These are phyloP conservation scores for Penicilliopsis zonata DNA, from an alignment of 495 filamentous ascomycete species.

Conservation along the genomic window DNA sequence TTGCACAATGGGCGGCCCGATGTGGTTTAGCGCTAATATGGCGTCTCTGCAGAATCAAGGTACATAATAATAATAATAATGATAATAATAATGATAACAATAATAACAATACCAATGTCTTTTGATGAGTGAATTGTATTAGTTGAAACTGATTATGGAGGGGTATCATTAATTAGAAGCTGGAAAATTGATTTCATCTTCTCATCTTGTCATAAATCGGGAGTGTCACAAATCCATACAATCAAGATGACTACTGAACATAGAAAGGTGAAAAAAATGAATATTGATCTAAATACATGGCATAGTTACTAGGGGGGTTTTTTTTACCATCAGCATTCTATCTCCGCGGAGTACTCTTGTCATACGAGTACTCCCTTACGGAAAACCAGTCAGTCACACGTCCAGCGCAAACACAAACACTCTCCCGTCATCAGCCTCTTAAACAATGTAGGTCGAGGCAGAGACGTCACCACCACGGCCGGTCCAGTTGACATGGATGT, in stretches of 20 bases:
- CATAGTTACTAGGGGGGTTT: conserved; percentile 1
- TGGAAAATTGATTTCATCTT: too few species aligned
- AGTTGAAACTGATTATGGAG: too few species aligned
- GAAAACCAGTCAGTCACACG: conserved; percentile 11
- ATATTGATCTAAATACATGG: conserved; percentile 12
- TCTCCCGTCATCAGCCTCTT: conserved; percentile 29
- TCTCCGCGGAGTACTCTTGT: conserved; percentile 6
- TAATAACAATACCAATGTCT: too few species aligned
- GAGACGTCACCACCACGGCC: conserved; percentile 93
- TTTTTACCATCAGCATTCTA: conserved; percentile 13
- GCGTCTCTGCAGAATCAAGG: too few species aligned
- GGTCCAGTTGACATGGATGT: conserved; percentile 99
- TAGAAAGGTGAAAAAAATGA: conserved; percentile 2
- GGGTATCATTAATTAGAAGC: too few species aligned
- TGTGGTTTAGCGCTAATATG: not conserved
- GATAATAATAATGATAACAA: too few species aligned
- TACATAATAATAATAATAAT: too few species aligned
- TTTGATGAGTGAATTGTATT: too few species aligned
- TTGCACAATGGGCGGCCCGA: conserved; percentile 1
- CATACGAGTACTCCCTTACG: conserved; percentile 1
- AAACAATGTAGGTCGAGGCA: conserved; percentile 94
- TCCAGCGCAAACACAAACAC: conserved; percentile 22
- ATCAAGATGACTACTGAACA: too few species aligned
- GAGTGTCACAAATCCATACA: too few species aligned
- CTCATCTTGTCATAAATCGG: too few species aligned